Evolutionary conservation across 208 protist species (phyloP), one percentile per base, ranked within the genome.

Genomic region (Trypanosomatidae sp.): DNA sequence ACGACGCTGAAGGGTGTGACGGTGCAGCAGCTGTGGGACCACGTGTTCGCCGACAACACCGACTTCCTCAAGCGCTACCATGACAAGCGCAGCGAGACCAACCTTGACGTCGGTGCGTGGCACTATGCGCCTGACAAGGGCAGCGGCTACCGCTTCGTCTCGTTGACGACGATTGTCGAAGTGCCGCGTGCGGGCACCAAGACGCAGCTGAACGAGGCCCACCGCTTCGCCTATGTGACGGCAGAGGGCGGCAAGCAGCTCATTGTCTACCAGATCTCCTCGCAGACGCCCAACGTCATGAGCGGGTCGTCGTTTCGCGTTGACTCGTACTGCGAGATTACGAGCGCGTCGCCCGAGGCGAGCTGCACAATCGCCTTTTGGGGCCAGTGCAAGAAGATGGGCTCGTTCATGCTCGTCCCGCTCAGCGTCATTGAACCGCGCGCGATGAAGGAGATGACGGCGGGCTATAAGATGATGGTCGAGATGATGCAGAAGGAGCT

Each of bases 201-300:
- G n/a, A 86, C 81, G 3, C 69, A 59, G 25, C 48, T 90, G 40
- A 68, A 87, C 56, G 71, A 90, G 52, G 81, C 64, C 3, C 81
- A 90, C 38, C 72, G 81, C 27, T 90, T 87, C 40, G 71, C 53
- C 13, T 87, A 82, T 59, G 24, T 55, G 24, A 71, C 18, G 16
- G 63, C 66, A 3, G 45, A 61, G 3, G 66, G 57, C 27, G 59
- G 60, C 8, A 60, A 59, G 48, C 48, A 75, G n/a, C 18, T 68
- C 43, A 45, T 90, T 0, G 46, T 72, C 11, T 86, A 84, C 43
- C 81, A 90, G 42, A 87, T 90, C 38, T 90, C 81, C 4, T 87
- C 76, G 7, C 72, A 90, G 42, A 90, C 76, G 0, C 81, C 81
- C 16, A 59, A 72, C 49, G 64, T 90, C 16, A 61, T 76, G 19